phyloP scores from a whole-genome alignment of 2,329 filamentous ascomycete species.

The Penicillium sp. region DNA sequence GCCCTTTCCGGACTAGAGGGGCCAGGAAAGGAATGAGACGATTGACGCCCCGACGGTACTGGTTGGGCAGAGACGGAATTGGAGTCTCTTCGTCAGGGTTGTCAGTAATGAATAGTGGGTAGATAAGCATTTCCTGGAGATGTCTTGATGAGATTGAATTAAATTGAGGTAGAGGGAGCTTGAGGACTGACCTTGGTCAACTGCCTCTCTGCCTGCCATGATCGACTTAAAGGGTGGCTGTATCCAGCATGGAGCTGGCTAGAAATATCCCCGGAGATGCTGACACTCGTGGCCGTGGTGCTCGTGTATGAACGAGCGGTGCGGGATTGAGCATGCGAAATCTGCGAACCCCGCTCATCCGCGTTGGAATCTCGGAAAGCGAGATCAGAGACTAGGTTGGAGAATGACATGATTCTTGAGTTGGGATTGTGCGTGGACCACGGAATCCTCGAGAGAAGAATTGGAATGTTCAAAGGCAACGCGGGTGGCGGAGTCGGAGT shows the following conservation, averaged over 20 bases:
- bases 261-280: constrained; percentile 66
- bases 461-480: not conserved
- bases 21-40: constrained; percentile 80
- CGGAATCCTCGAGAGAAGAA: not conserved
- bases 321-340: constrained; percentile 43
- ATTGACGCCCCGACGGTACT: constrained; percentile 85
- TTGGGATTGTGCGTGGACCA: not conserved
- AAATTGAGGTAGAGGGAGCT: not conserved
- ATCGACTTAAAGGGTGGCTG: constrained; percentile 73
- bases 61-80: constrained; percentile 88
- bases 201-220: constrained; percentile 82
- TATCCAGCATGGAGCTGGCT: constrained; percentile 84
- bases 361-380: constrained; percentile 44
- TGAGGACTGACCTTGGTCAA: constrained; percentile 69
- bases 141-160: not conserved
- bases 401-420: constrained; percentile 47
- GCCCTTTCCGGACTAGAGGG: constrained; percentile 83
- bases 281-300: constrained; percentile 52
- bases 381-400: constrained; percentile 51
- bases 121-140: constrained; percentile 90
- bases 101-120: constrained; percentile 94
- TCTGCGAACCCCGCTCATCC: constrained; percentile 45
- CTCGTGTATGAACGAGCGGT: constrained; percentile 47
- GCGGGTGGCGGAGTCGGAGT: not conserved
- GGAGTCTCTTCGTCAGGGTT: constrained; percentile 86